A percentile compares a stretch with the other conserved stretches of the same genome.
phyloP scores from a whole-genome alignment of 139 green algal genomes.

The Spirogloea muscicola region DNA sequence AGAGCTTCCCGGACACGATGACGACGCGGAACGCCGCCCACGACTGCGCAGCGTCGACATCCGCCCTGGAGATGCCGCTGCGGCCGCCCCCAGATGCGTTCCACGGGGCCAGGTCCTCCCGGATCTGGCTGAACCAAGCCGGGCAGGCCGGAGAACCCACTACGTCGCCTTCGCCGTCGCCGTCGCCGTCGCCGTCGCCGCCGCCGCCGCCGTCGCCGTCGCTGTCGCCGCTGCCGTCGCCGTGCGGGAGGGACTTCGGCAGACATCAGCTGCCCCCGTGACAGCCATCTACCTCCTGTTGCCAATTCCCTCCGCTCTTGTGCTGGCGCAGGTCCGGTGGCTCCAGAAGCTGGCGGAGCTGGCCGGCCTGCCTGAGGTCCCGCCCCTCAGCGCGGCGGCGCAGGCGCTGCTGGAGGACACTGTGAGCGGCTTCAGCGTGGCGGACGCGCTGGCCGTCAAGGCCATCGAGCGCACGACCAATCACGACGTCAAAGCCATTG shows the following conservation, averaged over 20 bases:
- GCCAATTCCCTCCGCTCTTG: too few species aligned
- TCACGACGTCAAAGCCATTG: slow-evolving; percentile 98
- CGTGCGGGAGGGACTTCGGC: too few species aligned
- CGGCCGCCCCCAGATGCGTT: too few species aligned
- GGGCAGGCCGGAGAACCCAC: too few species aligned
- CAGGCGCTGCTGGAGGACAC: slow-evolving; percentile 75
- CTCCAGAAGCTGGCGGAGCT: slow-evolving; percentile 83
- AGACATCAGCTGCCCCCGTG: too few species aligned
- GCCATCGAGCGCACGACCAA: slow-evolving; percentile 92
- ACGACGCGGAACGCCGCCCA: too few species aligned
- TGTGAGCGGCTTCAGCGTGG: slow-evolving; percentile 51
- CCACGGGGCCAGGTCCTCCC: too few species aligned
- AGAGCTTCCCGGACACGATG: too few species aligned
- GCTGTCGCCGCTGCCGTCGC: not conserved
- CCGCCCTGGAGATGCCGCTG: too few species aligned
- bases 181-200: not conserved
- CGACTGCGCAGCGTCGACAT: too few species aligned
- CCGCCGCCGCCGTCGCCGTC: not conserved
- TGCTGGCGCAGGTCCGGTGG: slow-evolving; percentile 69
- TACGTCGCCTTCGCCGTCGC: not conserved
- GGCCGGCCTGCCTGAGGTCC: slow-evolving; percentile 75
- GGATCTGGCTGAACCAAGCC: too few species aligned
- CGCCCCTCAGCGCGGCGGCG: slow-evolving; percentile 69
- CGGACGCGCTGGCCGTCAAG: slow-evolving; percentile 75
- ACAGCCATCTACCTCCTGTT: too few species aligned